Percentiles rank a stretch among this genome's conserved stretches.
phyloP scores from a whole-genome alignment of 495 filamentous ascomycete species.

The Penicillium pulvis region DNA sequence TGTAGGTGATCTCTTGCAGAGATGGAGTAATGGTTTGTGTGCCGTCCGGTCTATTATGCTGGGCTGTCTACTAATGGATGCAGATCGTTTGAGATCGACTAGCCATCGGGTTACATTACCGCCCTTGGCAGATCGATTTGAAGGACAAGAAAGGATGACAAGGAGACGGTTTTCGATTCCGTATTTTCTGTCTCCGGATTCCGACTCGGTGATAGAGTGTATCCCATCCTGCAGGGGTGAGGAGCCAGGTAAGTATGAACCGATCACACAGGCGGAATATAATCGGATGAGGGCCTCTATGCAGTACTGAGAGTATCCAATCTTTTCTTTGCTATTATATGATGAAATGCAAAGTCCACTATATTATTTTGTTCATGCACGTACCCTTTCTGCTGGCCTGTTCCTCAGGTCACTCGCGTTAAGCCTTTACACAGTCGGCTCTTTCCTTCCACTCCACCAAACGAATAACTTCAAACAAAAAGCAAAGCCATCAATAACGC shows the following conservation, averaged over 20 bases:
- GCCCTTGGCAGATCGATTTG: slow-evolving; percentile 33
- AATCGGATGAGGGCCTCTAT: slow-evolving; percentile 53
- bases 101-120: slow-evolving; percentile 57
- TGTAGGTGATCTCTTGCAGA: slow-evolving; percentile 60
- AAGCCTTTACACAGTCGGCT: background rate
- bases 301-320: slow-evolving; percentile 39
- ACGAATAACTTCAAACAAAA: background rate
- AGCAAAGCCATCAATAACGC: no score
- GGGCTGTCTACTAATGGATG: slow-evolving; percentile 3
- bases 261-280: slow-evolving; percentile 54
- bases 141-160: slow-evolving; percentile 47
- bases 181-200: slow-evolving; percentile 61
- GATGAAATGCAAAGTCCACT: background rate
- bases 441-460: background rate
- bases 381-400: background rate
- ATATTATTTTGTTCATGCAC: background rate
- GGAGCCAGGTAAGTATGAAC: slow-evolving; percentile 53
- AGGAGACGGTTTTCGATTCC: slow-evolving; percentile 61
- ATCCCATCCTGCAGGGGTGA: slow-evolving; percentile 51
- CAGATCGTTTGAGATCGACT: slow-evolving; percentile 56
- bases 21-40: slow-evolving; percentile 59
- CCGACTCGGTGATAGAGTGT: slow-evolving; percentile 56
- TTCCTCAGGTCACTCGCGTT: background rate
- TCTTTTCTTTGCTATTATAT: background rate
- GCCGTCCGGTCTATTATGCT: background rate